These are phyloP conservation scores for Lunasporangiospora selenospora DNA, from an alignment of 192 early-diverging fungal genomes.

Conservation along the genomic window DNA sequence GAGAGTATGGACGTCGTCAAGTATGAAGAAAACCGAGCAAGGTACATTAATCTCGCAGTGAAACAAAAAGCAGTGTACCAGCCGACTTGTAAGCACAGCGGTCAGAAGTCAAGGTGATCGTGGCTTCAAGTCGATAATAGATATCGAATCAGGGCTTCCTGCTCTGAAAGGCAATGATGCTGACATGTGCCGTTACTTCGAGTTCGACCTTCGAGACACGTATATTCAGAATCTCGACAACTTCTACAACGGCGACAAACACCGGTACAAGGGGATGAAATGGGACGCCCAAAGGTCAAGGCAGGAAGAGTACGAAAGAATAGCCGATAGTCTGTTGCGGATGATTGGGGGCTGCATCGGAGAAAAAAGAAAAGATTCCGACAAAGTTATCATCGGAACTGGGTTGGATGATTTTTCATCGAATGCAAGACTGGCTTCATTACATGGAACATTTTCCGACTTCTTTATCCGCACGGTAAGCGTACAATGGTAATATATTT, in stretches of 20 bases:
- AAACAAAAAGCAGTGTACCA: slow-evolving; percentile 14
- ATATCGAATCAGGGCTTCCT: slow-evolving; percentile 1
- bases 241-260: slow-evolving; percentile 12
- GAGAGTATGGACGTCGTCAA: too few relatives aligned
- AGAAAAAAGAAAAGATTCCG: not conserved
- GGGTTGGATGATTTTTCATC: not conserved
- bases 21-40: not conserved
- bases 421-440: not conserved
- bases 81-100: not conserved
- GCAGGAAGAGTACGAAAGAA: not conserved
- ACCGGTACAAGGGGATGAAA: not conserved
- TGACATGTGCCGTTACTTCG: not conserved
- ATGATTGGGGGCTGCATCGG: slow-evolving; percentile 5
- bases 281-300: not conserved
- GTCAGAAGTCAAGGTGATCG: not conserved
- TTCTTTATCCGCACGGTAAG: slow-evolving; percentile 1
- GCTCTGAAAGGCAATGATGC: slow-evolving; percentile 4
- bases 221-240: not conserved
- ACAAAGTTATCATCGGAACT: not conserved
- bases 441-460: not conserved
- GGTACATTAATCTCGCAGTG: not conserved
- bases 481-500: too few relatives aligned
- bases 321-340: slow-evolving; percentile 1
- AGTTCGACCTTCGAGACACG: not conserved
- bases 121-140: not conserved